Base-by-base conservation (phyloP, 106 monocot genomes). In the Dendrobium nobile region DNA sequence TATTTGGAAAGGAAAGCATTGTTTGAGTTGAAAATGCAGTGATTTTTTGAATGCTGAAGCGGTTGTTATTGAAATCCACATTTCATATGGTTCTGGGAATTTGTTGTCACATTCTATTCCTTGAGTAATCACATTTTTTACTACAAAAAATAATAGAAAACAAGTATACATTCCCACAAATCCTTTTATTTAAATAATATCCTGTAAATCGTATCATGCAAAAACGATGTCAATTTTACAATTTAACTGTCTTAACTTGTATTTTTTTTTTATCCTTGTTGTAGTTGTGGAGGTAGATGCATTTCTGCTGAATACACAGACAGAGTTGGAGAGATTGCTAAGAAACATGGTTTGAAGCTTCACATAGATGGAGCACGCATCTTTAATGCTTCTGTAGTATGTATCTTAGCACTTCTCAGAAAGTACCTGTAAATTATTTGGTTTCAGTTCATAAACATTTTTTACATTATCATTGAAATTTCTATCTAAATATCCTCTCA, bases 351-450 rank as follows among this genome's bases (percentile, higher is more conserved):
- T 27, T 72, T 99, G 79, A 95, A 95, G 87, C 91, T 99, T 81
- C 98, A 99, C 72, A 93, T 99, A 74, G 95, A 99, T 81, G 98
- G 98, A 77, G 95, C 98, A 26, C 95, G 98, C 78, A 99, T 98
- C 44, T 98, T 98, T 81, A 95, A 95, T 85, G 97, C 97, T 80
- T 92, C 98, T 78, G 88, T 84, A 72, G 98, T 98, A 80, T 85
- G 94, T 88, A 76, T 79, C 44, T 79, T 5, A 15, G 31, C 13
- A 37, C 3, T 70, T 0, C 27, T 70, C 33, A 27, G 2, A 31
- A 70, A 70, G 70, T n/a, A 70, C 33, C 4, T 61, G 5, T 8
- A 61, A 61, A 61, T 61, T n/a, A 51, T 0, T 15, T 51, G 51
- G 10, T 51, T 51, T 51, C 51, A 13, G 0, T 13, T 65, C 7